Percentiles rank a stretch among this genome's conserved stretches.
Conservation (phyloP, 2,329 filamentous ascomycete species). For the Bipolaris oryzae region DNA sequence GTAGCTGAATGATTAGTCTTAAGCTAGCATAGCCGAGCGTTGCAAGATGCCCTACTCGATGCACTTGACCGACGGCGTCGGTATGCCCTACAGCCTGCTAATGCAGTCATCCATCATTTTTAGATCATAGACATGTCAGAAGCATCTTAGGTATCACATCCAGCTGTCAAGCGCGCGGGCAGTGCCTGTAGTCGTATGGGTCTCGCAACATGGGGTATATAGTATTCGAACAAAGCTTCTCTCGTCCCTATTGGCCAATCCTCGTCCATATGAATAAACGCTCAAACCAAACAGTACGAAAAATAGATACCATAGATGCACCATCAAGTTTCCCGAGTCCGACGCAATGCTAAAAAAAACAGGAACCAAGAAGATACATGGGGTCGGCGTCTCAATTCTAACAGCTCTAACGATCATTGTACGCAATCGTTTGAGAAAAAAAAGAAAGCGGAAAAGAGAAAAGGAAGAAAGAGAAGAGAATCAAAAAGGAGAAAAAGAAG, state of each 20-base stretch:
- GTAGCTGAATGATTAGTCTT: neutral
- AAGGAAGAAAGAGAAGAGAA: neutral
- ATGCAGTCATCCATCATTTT: neutral
- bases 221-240: conserved; percentile 10
- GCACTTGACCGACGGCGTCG: neutral
- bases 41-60: neutral
- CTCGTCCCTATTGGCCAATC: neutral
- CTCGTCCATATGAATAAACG: neutral
- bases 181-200: neutral
- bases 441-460: neutral
- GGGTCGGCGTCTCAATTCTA: conserved; percentile 7
- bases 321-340: conserved; percentile 10
- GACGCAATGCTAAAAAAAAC: conserved; percentile 2
- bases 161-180: neutral
- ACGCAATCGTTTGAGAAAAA: conserved; percentile 3
- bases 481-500: neutral
- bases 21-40: neutral
- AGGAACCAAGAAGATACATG: conserved; percentile 1
- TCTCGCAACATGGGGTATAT: conserved; percentile 9
- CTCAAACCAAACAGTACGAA: neutral
- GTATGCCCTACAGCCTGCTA: neutral
- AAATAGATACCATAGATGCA: conserved; percentile 7
- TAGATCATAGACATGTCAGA: neutral
- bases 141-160: neutral
- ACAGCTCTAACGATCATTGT: conserved; percentile 7